These are phyloP conservation scores for Boletus tylopilopsis DNA, from an alignment of 768 basidiomycete genomes.

Conservation along the genomic window DNA sequence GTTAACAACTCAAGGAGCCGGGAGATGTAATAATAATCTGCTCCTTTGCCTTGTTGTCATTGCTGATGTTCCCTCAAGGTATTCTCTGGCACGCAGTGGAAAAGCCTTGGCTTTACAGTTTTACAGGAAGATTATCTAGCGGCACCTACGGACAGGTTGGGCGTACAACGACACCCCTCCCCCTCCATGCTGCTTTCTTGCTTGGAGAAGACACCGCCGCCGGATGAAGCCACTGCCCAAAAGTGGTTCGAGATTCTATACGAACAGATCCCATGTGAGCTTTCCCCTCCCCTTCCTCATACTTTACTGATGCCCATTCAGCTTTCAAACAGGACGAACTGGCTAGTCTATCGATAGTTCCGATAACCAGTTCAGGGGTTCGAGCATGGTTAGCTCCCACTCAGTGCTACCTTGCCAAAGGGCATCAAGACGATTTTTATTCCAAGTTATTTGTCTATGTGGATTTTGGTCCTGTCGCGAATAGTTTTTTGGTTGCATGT, in stretches of 20 bases:
- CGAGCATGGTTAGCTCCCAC: constrained; percentile 45
- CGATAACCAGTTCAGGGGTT: background rate
- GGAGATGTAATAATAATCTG: constrained; percentile 46
- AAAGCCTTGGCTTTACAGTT: constrained; percentile 67
- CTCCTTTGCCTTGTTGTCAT: background rate
- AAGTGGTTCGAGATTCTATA: constrained; percentile 65
- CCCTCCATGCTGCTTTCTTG: constrained; percentile 50
- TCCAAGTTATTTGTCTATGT: constrained; percentile 81
- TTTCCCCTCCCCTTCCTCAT: constrained; percentile 3
- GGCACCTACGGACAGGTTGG: constrained; percentile 54
- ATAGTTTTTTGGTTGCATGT: constrained; percentile 76
- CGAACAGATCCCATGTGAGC: constrained; percentile 49
- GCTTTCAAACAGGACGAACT: constrained; percentile 49
- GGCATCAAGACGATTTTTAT: constrained; percentile 54
- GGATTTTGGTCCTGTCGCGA: constrained; percentile 76
- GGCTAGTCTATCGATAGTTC: constrained; percentile 55
- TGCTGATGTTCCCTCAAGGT: too few relatives aligned
- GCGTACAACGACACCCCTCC: constrained; percentile 64
- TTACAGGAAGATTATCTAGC: constrained; percentile 47
- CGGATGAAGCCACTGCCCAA: constrained; percentile 48
- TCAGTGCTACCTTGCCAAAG: constrained; percentile 63
- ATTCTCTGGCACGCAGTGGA: too few relatives aligned
- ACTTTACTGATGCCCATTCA: background rate
- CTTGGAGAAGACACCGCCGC: constrained; percentile 52
- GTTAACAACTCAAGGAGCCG: constrained; percentile 52